Evolutionary conservation across 2,329 filamentous ascomycete species (phyloP).

Genomic region (Botrytis porri): DNA sequence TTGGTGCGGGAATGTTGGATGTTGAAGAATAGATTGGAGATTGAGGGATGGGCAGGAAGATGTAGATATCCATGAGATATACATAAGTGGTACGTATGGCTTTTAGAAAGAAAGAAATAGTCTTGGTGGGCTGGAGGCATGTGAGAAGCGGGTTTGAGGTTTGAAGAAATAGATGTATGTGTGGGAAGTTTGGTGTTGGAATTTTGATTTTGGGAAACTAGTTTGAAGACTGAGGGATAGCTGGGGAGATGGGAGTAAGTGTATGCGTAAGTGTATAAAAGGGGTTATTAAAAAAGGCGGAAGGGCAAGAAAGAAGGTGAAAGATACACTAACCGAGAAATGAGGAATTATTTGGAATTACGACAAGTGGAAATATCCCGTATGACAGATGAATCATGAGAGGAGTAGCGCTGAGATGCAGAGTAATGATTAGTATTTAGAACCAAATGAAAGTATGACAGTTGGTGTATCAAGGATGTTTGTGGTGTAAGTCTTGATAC

Average conservation of each 20-base stretch:
- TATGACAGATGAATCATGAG: background rate
- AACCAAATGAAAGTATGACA: accelerated
- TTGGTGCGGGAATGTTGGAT: too few species aligned
- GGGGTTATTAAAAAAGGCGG: accelerated
- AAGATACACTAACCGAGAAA: background rate
- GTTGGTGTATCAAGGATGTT: background rate
- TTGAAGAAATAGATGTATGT: too few species aligned
- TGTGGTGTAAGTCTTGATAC: background rate
- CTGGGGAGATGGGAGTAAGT: background rate
- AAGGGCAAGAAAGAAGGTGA: background rate
- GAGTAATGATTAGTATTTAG: accelerated
- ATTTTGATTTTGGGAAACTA: background rate
- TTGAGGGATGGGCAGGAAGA: background rate
- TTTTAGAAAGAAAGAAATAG: background rate
- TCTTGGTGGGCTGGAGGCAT: accelerated
- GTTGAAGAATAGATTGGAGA: background rate
- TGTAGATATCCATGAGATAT: background rate
- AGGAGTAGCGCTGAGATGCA: too few species aligned
- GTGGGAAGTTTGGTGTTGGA: too few species aligned
- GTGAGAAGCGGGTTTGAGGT: background rate
- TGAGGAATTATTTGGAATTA: background rate
- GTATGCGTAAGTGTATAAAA: background rate
- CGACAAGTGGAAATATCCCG: background rate
- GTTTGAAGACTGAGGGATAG: background rate
- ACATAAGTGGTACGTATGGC: too few species aligned